These are phyloP conservation scores for Chlamydomonas asymmetrica DNA, from an alignment of 139 green algal species.

Conservation along the genomic window DNA sequence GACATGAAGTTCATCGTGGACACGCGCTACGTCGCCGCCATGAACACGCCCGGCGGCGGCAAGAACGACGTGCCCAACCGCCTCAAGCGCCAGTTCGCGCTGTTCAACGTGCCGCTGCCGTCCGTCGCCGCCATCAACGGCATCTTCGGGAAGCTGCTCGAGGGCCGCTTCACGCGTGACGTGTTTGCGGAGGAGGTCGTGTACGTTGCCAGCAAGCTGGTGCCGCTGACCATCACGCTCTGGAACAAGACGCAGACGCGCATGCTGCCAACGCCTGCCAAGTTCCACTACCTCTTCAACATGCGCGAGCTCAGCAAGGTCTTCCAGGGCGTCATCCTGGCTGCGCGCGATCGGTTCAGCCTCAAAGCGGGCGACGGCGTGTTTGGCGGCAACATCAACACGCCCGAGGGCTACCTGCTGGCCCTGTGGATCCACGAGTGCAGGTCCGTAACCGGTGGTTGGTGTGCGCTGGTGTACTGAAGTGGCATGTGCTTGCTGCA, in stretches of 20 bases:
- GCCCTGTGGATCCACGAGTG: conserved; percentile 93
- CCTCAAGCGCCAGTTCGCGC: conserved; percentile 92
- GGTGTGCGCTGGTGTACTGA: too few relatives aligned
- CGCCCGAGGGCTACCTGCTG: conserved; percentile 84
- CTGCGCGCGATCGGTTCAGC: conserved; percentile 60
- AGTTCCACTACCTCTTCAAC: conserved; percentile 98
- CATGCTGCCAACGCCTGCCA: conserved; percentile 93
- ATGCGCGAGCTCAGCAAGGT: conserved; percentile 94
- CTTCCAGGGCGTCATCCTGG: conserved; percentile 89
- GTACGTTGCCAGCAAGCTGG: conserved; percentile 71
- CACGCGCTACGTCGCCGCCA: conserved; percentile 82
- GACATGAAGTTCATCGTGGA: conserved; percentile 94
- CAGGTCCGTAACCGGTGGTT: too few relatives aligned
- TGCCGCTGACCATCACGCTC: conserved; percentile 82
- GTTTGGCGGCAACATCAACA: conserved; percentile 76
- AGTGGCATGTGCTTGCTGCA: too few relatives aligned
- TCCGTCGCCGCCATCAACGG: conserved; percentile 82
- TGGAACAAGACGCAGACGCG: conserved; percentile 77
- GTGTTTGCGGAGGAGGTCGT: conserved; percentile 62
- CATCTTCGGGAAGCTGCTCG: conserved; percentile 89
- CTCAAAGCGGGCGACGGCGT: background rate
- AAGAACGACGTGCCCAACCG: conserved; percentile 95
- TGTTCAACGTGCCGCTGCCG: conserved; percentile 89
- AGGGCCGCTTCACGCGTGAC: conserved; percentile 64
- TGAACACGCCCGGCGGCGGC: conserved; percentile 87